Evolutionary conservation across 495 filamentous ascomycete genomes (phyloP), one percentile per base, ranked within the genome.

Genomic region (Penicillium daleae): DNA sequence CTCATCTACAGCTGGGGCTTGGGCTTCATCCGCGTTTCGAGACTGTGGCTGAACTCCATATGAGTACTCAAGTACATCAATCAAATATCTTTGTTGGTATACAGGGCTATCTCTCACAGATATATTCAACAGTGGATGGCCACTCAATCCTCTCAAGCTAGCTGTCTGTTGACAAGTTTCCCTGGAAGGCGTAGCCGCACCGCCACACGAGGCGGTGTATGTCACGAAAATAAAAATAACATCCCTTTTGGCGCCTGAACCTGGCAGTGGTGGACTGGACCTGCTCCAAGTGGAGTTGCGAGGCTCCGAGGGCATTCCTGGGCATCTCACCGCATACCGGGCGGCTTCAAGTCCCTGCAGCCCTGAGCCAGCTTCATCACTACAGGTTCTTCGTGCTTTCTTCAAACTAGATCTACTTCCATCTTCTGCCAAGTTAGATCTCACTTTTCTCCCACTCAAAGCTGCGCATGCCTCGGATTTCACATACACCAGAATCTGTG

Each of bases 401-500:
- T 56, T 42, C 9, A 4, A 1, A 31, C 22, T 37, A 56, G 35
- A 17, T 42, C 54, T 35, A 39, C 53, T 27, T 27, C 46, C 4
- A 50, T 24, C 13, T 13, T 27, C 24, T 26, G 13, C 1, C n/a
- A 7, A 22, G 17, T 42, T 50, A 10, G 17, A 8, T 60, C 54
- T 31, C 62, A 44, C 21, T 35, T 26, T 48, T 7, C 17, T 31
- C 39, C 40, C 19, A 53, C 50, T 48, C 33, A 22, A 48, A 52
- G 13, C 22, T 32, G 33, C 31, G 35, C 22, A 94, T 94, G 91
- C 87, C 91, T 56, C 87, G 89, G 74, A 87, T 90, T 65, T 82
- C 88, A 50, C 87, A 91, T 67, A 97, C 95, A 0, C 94, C 96
- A 57, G 94, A 97, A 76, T 85, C 90, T 19, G 75, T 90, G 24